Evolutionary conservation across 441 rosid genomes (phyloP).

Genomic region (Raphanus hybrid): DNA sequence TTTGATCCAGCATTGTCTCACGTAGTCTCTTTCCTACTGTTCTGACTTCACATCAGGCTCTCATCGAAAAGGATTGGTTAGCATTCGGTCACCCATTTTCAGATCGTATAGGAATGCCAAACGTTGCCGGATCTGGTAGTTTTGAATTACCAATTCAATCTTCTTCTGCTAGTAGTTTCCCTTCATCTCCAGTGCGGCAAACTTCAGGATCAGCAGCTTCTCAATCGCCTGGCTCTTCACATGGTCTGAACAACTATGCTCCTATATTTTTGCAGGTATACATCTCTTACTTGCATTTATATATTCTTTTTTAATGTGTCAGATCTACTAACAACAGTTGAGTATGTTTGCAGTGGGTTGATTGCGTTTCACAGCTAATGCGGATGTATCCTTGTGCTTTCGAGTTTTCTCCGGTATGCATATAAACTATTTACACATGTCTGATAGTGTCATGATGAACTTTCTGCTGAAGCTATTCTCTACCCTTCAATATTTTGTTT

Average conservation of each 20-base stretch:
- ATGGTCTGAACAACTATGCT: conserved; percentile 83
- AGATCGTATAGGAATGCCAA: conserved; percentile 93
- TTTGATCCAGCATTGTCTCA: conserved; percentile 32
- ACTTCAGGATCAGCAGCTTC: conserved; percentile 66
- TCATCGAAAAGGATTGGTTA: conserved; percentile 97
- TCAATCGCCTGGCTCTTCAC: conserved; percentile 82
- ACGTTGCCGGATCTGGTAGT: conserved; percentile 60
- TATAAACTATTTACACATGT: conserved; percentile 24
- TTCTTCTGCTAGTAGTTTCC: conserved; percentile 69
- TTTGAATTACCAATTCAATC: conserved; percentile 77
- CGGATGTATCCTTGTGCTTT: conserved; percentile 98
- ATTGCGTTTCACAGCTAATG: conserved; percentile 88
- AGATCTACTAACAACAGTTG: conserved; percentile 16
- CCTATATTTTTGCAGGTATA: conserved; percentile 97
- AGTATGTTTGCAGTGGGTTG: conserved; percentile 92
- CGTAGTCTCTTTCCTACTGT: conserved; percentile 20
- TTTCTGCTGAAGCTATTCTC: conserved; percentile 3
- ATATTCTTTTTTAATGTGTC: conserved; percentile 1
- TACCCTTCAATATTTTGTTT: conserved; percentile 38
- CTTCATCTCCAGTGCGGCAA: conserved; percentile 75
- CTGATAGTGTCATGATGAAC: conserved; percentile 10
- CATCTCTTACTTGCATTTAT: conserved; percentile 19
- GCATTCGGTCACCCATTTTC: conserved; percentile 99
- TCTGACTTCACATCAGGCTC: conserved; percentile 62
- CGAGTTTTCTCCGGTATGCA: conserved; percentile 92